Evolutionary conservation across 768 basidiomycete species (phyloP), one percentile per base, ranked within the genome.

Genomic region (Pilatotrama ljubarskyi): DNA sequence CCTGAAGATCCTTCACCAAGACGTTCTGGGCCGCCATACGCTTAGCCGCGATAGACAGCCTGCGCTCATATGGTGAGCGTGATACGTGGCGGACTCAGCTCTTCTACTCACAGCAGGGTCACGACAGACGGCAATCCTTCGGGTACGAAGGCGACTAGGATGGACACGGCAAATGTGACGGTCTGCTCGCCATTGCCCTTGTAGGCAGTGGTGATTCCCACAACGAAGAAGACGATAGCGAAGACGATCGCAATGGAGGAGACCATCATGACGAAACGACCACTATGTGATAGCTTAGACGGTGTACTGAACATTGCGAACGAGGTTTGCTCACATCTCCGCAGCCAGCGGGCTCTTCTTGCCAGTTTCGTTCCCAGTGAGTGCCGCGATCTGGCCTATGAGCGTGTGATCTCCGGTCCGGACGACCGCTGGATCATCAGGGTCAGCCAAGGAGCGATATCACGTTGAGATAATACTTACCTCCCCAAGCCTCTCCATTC

Each of bases 1-100:
- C 86, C 68, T 87, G 86, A n/a, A 88, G 69, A 64, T 87, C 85
- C 64, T 88, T 88, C 17, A 87, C 86, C n/a, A 88, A 75, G 5
- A 88, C 86, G 61, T 87, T 86, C 69, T 85, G 84, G 22, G 78
- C 79, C 0, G 87, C 86, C 86, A 88, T 87, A 29, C 87, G 77
- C 70, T 86, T 87, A 17, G 86, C 87, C 0, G 86, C 86, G 42
- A 88, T 87, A 5, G 86, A 86, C 6, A 88, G 67, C 17, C 75
- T 76, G 46, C 17, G 13, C 15, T 2, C 10, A 14, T 37, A 6
- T 36, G 35, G 4, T 24, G 22, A 1, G 4, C 20, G 11, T 36
- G 8, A 15, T 5, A 1, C 6, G 14, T 24, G 8, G 4, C 22
- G n/a, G 7, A 37, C 9, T 13, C 20, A 2, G 15, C 20, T 14